Percentiles rank a stretch among this genome's conserved stretches.
phyloP scores from a whole-genome alignment of 1,139 yeast species.

The Saccharomyces pastorianus region DNA sequence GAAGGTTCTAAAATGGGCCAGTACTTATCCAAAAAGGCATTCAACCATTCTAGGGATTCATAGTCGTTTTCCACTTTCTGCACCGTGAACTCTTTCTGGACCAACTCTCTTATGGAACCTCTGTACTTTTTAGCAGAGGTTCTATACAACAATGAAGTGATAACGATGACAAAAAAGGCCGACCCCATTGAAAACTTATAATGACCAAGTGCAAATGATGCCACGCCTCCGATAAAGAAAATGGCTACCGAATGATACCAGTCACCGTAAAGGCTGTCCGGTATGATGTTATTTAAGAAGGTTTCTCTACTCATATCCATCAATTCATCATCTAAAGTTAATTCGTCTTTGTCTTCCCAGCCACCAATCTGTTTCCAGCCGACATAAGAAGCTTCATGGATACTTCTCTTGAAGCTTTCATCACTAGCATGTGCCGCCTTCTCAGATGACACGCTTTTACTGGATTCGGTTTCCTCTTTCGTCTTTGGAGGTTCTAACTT shows the following conservation, averaged over 20 bases:
- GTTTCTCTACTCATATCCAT: slow-evolving; percentile 62
- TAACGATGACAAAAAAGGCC: slow-evolving; percentile 57
- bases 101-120: slow-evolving; percentile 59
- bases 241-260: slow-evolving; percentile 87
- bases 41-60: slow-evolving; percentile 92
- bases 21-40: slow-evolving; percentile 74
- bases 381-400: slow-evolving; percentile 54
- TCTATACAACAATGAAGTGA: slow-evolving; percentile 62
- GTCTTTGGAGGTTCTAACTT: background rate
- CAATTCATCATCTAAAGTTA: slow-evolving; percentile 61
- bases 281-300: slow-evolving; percentile 59
- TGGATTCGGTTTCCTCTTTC: background rate
- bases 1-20: slow-evolving; percentile 89
- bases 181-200: slow-evolving; percentile 72
- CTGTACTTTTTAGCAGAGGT: slow-evolving; percentile 76
- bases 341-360: slow-evolving; percentile 59
- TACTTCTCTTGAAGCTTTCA: slow-evolving; percentile 36
- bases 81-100: slow-evolving; percentile 76
- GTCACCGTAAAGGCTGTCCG: slow-evolving; percentile 72
- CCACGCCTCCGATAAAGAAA: slow-evolving; percentile 52
- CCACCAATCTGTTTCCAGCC: slow-evolving; percentile 95
- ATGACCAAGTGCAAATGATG: slow-evolving; percentile 75
- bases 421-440: slow-evolving; percentile 26
- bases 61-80: slow-evolving; percentile 75
- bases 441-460: background rate